Evolutionary conservation across 2,329 filamentous ascomycete genomes (phyloP), one percentile per base, ranked within the genome.

Genomic region (Calonectria pauciramosa): DNA sequence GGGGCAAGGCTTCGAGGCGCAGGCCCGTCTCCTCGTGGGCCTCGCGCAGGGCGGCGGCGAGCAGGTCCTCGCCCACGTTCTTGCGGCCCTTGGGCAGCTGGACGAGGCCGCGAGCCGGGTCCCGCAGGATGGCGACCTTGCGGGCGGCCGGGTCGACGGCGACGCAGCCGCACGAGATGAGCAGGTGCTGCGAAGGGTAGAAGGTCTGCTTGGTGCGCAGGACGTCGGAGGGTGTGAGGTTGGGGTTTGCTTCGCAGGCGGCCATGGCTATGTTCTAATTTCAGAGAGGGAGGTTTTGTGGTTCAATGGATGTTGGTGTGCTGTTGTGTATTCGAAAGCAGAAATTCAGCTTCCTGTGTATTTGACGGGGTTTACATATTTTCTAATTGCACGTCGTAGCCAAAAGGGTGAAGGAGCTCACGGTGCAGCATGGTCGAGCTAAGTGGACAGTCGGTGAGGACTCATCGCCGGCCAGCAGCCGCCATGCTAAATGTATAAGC

Each of bases 11-110:
- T 16, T 75, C 78, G 41, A 86, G 85, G 7, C 71, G 79, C n/a
- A 88, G 81, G 6, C 88, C 88, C 9, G 87, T 88, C 78, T 89
- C 88, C 75, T 90, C 88, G 54, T 83, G 83, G 0, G 88, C 88
- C 79, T 89, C 88, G 34, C 88, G 86, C 18, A 89, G 75, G 16
- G 88, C 88, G 0, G 87, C 83, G 3, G 80, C 80, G 32, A 85
- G 83, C 41, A 88, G 81, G 74, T 83, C 83, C 75, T 89, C 88
- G 70, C 83, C 84, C 54, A 89, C 86, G 77, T 89, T 86, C 79
- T 88, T 88, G 74, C 87, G 85, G 60, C 88, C 88, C 78, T 89
- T 89, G 64, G 88, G 88, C 9, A 89, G 83, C 80, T 89, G 87
- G 77, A 83, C 86, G 75, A 88, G 86, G 23, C 83, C 82, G 73